Evolutionary conservation across 1,284 basidiomycete species (phyloP), one percentile per base, ranked within the genome.

Genomic region (Sanghuangporus weigelae): DNA sequence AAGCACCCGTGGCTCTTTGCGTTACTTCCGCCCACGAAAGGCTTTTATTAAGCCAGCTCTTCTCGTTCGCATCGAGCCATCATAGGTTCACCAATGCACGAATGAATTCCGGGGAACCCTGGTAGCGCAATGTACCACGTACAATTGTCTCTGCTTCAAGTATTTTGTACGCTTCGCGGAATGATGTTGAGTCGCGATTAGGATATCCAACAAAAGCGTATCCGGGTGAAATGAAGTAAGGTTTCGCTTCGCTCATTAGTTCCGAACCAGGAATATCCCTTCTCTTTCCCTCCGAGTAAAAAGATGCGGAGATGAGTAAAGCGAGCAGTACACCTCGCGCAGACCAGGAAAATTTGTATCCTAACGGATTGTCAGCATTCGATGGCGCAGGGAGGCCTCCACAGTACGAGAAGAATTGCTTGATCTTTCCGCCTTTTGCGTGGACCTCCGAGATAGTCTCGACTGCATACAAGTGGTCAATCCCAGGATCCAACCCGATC

Each of bases 341-440:
- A 1, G 95, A 97, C 97, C 97, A 99, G 42, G 94, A 97, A 82
- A 99, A 98, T 78, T 98, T 98, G 88, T 98, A 99, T 38, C 97
- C 96, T 66, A 99, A 89, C 8, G 97, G 96, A 81, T 98, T 99
- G 73, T 89, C 87, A 12, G 94, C 87, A 70, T 90, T 87, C 71
- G 94, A 86, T 16, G 95, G 95, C 2, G 95, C 93, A 62, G 95
- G 95, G 48, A 98, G 88, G 64, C 96, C 97, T 75, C 96, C 95
- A 71, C 97, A 99, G 86, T 95, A 98, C 1, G 93, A 96, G 67
- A 92, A 80, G 86, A 99, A 99, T 71, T 92, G 82, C 77, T 94
- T 96, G 79, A 98, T 90, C 86, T 97, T 96, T 65, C 96, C 97
- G 56, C 96, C 96, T 72, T 92, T 92, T 60, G 84, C 88, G 75